Conservation (phyloP, 164 flowering plant genomes). For the grape (Vitis vinifera) region DNA sequence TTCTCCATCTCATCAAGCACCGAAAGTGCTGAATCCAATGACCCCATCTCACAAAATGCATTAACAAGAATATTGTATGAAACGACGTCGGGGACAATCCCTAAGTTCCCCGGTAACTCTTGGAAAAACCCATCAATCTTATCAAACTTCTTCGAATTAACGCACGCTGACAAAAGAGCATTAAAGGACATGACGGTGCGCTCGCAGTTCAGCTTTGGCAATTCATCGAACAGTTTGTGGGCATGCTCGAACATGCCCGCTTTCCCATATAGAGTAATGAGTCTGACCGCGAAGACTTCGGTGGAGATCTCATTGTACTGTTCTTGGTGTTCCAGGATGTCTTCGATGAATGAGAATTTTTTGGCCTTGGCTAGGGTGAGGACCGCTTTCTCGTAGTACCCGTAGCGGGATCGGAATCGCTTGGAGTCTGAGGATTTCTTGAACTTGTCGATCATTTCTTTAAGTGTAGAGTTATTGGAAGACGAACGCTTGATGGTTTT, state of each 20-base stretch:
- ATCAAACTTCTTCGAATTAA: conserved; percentile 30
- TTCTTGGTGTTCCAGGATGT: conserved; percentile 44
- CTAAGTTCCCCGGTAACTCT: conserved; percentile 25
- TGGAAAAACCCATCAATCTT: conserved; percentile 31
- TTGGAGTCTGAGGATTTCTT: conserved; percentile 10
- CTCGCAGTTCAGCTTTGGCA: conserved; percentile 41
- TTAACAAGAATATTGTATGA: conserved; percentile 41
- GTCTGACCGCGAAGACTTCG: conserved; percentile 30
- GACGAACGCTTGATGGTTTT: too few species aligned
- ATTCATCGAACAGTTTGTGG: conserved; percentile 52
- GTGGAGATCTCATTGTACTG: conserved; percentile 21
- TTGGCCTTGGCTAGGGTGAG: conserved; percentile 35
- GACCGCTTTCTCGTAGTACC: conserved; percentile 26
- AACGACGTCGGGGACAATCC: conserved; percentile 30
- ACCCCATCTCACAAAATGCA: conserved; percentile 39
- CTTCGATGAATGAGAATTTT: conserved; percentile 27
- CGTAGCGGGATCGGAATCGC: conserved; percentile 11
- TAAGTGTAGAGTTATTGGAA: conserved; percentile 7
- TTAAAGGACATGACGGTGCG: conserved; percentile 43
- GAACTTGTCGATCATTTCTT: conserved; percentile 7
- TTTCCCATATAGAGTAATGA: conserved; percentile 35
- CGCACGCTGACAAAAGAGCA: conserved; percentile 44
- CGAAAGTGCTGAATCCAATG: conserved; percentile 32
- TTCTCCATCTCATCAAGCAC: conserved; percentile 40
- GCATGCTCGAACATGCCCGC: conserved; percentile 50